Evolutionary conservation across 2,329 filamentous ascomycete species (phyloP).

Genomic region (Pyricularia pennisetigena): DNA sequence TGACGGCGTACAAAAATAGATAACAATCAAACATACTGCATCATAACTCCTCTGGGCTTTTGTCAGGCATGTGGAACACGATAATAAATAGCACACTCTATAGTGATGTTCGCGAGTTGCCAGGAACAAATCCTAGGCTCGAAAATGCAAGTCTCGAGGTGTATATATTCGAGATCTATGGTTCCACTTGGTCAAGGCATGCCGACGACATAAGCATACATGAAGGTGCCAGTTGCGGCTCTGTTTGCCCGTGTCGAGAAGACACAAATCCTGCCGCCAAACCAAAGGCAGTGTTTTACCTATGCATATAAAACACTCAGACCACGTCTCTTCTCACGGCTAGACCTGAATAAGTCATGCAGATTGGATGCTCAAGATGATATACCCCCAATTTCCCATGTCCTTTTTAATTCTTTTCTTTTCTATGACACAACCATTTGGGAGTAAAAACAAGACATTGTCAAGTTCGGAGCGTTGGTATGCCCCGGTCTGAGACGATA

Average conservation of each 20-base stretch:
- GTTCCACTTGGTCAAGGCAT: background rate
- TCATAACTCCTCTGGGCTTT: background rate
- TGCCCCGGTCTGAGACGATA: background rate
- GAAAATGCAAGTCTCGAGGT: background rate
- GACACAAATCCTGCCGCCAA: no score
- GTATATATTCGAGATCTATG: background rate
- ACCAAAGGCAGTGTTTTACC: no score
- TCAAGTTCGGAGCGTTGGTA: background rate
- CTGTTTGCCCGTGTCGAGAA: background rate
- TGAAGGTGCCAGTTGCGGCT: background rate
- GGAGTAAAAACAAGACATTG: background rate
- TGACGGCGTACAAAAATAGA: background rate
- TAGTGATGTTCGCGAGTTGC: background rate
- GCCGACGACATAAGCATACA: background rate
- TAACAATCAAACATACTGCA: background rate
- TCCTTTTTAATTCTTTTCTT: background rate
- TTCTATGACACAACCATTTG: background rate
- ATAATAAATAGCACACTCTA: background rate
- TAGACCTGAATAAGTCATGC: background rate
- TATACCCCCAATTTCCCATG: background rate
- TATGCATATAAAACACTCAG: background rate
- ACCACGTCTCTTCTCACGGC: background rate
- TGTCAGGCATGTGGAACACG: background rate
- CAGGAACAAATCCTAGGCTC: background rate
- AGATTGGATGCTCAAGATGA: background rate